A percentile compares a stretch with the other conserved stretches of the same genome.
Evolutionary conservation across 441 rosid species (phyloP).

Genomic region (Euphorbia neoarborescens): DNA sequence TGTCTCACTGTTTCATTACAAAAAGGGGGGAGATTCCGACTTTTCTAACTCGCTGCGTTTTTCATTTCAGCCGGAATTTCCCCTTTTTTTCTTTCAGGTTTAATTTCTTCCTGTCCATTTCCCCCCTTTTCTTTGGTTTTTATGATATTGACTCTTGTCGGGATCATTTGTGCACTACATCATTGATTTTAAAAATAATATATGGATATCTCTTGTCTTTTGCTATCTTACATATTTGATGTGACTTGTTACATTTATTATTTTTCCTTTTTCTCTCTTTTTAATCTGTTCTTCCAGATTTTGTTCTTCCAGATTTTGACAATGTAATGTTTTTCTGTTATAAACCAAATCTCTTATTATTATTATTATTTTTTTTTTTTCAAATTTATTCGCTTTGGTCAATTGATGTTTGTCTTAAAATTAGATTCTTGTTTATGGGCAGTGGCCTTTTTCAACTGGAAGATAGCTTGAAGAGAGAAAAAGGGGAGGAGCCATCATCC

Average conservation of each 20-base stretch:
- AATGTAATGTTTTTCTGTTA: not conserved
- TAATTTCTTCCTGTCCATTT: slow-evolving; percentile 7
- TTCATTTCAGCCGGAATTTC: slow-evolving; percentile 19
- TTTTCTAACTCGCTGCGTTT: slow-evolving; percentile 17
- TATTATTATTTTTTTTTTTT: not conserved
- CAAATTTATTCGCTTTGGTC: not conserved
- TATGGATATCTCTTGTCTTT: slow-evolving; percentile 15
- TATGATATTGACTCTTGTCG: slow-evolving; percentile 14
- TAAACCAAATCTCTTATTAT: not conserved
- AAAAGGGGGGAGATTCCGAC: slow-evolving; percentile 22
- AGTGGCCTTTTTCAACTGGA: slow-evolving; percentile 1
- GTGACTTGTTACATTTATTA: slow-evolving; percentile 9
- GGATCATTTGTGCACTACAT: slow-evolving; percentile 1
- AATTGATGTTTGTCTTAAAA: not conserved
- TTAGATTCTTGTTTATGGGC: not conserved
- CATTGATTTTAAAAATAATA: slow-evolving; percentile 6
- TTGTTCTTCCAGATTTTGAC: not conserved
- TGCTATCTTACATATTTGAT: slow-evolving; percentile 12
- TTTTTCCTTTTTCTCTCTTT: not conserved
- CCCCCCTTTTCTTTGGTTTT: too few relatives aligned
- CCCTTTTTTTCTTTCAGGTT: slow-evolving; percentile 29
- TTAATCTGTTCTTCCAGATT: not conserved
- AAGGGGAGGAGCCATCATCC: not conserved
- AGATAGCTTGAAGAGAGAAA: not conserved
- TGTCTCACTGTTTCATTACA: slow-evolving; percentile 3